These are phyloP conservation scores for Dothiorella sarmentorum DNA, from an alignment of 2,329 filamentous ascomycete species.

Conservation along the genomic window DNA sequence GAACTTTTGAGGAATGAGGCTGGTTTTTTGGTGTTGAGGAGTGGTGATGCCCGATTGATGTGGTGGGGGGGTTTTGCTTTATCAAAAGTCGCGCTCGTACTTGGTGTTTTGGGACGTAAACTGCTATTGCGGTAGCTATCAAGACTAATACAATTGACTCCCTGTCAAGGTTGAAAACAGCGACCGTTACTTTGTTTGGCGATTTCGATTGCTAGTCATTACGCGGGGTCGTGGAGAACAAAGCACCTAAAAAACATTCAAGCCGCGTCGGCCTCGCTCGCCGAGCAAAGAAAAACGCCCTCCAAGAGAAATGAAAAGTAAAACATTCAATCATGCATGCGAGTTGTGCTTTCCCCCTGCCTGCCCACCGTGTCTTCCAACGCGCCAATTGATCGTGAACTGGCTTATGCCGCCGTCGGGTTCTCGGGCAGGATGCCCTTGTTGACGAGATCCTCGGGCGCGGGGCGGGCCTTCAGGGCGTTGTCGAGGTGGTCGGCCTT, in stretches of 20 bases:
- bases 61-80: too few relatives aligned
- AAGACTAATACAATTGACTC: slow-evolving; percentile 9
- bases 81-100: too few relatives aligned
- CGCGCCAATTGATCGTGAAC: neutral
- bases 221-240: neutral
- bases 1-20: neutral
- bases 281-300: neutral
- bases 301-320: neutral
- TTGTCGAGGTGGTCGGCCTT: slow-evolving; percentile 81
- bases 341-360: neutral
- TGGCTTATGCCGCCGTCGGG: neutral
- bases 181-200: slow-evolving; percentile 10
- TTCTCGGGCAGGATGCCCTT: slow-evolving; percentile 67
- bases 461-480: slow-evolving; percentile 74
- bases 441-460: slow-evolving; percentile 71
- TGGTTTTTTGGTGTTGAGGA: too few relatives aligned
- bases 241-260: neutral
- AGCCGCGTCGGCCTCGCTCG: neutral
- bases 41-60: too few relatives aligned
- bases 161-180: neutral
- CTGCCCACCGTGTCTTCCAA: neutral
- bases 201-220: neutral
- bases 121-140: slow-evolving; percentile 8
- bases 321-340: slow-evolving; percentile 12
- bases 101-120: neutral